These are phyloP conservation scores for Moesziomyces sp. DNA, from an alignment of 1,284 basidiomycete genomes.

Conservation along the genomic window DNA sequence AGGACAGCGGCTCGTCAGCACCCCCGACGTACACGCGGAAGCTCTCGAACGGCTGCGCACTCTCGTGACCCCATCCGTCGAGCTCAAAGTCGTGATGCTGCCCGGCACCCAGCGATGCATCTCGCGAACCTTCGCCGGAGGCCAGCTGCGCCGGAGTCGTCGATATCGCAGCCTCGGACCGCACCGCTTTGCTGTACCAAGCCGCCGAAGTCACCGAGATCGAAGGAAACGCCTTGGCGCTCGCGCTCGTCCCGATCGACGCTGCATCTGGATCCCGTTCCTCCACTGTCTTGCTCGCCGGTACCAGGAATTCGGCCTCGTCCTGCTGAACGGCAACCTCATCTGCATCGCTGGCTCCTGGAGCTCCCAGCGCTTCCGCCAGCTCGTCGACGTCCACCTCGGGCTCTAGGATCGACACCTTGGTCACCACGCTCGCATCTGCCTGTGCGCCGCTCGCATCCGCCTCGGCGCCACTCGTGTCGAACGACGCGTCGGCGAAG, in stretches of 20 bases:
- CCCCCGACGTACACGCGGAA: slow-evolving; percentile 30
- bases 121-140: slow-evolving; percentile 7
- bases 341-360: not conserved
- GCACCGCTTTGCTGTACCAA: slow-evolving; percentile 48
- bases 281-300: not conserved
- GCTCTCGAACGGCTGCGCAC: slow-evolving; percentile 24
- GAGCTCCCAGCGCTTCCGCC: slow-evolving; percentile 26
- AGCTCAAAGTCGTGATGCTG: slow-evolving; percentile 51
- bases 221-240: slow-evolving; percentile 50
- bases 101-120: slow-evolving; percentile 18
- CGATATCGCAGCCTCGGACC: slow-evolving; percentile 13
- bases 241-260: slow-evolving; percentile 29
- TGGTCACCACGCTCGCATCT: slow-evolving; percentile 12
- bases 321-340: not conserved
- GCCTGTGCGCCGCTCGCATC: slow-evolving; percentile 14
- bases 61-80: slow-evolving; percentile 49
- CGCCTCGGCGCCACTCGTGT: slow-evolving; percentile 14
- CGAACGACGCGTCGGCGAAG: slow-evolving; percentile 35
- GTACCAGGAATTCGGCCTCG: not conserved
- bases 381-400: slow-evolving; percentile 45
- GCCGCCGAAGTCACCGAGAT: slow-evolving; percentile 54
- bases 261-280: slow-evolving; percentile 16
- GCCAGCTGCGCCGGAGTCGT: slow-evolving; percentile 21
- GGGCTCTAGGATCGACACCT: slow-evolving; percentile 41
- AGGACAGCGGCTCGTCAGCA: slow-evolving; percentile 16